A percentile compares a stretch with the other conserved stretches of the same genome.
Conservation (phyloP, 2,329 filamentous ascomycete species). For the Fusarium robinianum region DNA sequence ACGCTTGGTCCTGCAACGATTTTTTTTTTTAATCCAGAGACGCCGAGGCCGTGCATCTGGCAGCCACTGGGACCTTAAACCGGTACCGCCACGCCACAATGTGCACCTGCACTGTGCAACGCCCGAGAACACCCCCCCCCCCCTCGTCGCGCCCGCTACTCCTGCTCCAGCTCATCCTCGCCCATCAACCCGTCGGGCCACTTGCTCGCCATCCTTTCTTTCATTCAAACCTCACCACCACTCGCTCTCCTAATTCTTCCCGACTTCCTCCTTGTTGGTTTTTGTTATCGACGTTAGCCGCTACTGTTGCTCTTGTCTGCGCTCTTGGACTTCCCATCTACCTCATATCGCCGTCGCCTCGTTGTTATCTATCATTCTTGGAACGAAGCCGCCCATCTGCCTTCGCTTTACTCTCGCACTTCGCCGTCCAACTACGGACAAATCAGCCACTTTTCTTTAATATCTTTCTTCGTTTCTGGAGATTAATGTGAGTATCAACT, state of each 20-base stretch:
- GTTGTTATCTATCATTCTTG: slow-evolving; percentile 25
- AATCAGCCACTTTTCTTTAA: slow-evolving; percentile 36
- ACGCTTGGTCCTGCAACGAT: slow-evolving; percentile 7
- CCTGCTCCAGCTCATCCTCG: slow-evolving; percentile 10
- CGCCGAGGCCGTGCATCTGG: slow-evolving; percentile 32
- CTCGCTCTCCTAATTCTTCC: slow-evolving; percentile 32
- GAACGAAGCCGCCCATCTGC: too few species aligned
- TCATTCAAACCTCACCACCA: slow-evolving; percentile 35
- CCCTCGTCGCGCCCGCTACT: slow-evolving; percentile 14
- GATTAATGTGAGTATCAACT: slow-evolving; percentile 46
- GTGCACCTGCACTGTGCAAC: slow-evolving; percentile 32
- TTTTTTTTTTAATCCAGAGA: slow-evolving; percentile 13
- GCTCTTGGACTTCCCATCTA: slow-evolving; percentile 14
- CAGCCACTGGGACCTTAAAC: slow-evolving; percentile 13
- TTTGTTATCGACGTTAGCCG: slow-evolving; percentile 28
- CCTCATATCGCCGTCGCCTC: slow-evolving; percentile 13
- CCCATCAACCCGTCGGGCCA: slow-evolving; percentile 25
- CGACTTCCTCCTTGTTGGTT: slow-evolving; percentile 26
- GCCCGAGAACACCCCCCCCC: slow-evolving; percentile 13
- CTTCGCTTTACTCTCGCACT: slow-evolving; percentile 29
- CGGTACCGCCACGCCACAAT: slow-evolving; percentile 18
- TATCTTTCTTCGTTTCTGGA: slow-evolving; percentile 36
- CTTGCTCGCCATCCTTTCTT: slow-evolving; percentile 27
- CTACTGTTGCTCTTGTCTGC: slow-evolving; percentile 13
- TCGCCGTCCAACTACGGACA: slow-evolving; percentile 28